Evolutionary conservation across 2,329 filamentous ascomycete species (phyloP).

Genomic region (Fusarium clavum): DNA sequence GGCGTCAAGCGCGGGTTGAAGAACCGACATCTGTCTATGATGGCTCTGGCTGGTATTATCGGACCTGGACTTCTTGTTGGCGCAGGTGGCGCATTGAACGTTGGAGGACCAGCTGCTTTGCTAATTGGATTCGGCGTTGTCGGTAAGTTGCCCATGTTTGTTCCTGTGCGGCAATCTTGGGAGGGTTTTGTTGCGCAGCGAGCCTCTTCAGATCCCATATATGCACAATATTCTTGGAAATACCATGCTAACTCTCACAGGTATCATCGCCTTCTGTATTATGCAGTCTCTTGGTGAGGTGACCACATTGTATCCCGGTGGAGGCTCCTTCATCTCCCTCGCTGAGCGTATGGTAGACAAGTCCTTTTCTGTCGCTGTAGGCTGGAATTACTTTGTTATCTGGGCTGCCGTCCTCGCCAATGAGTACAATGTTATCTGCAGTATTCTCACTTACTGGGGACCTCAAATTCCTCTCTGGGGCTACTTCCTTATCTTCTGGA

Average conservation of each 20-base stretch:
- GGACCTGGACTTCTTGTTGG: slow-evolving; percentile 80
- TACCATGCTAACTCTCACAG: slow-evolving; percentile 43
- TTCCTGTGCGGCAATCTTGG: not conserved
- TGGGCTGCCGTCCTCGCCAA: slow-evolving; percentile 75
- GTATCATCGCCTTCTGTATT: slow-evolving; percentile 72
- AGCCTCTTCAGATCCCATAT: not conserved
- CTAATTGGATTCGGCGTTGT: slow-evolving; percentile 80
- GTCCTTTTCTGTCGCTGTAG: slow-evolving; percentile 74
- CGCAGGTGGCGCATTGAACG: slow-evolving; percentile 74
- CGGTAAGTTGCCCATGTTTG: slow-evolving; percentile 50
- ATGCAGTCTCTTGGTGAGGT: slow-evolving; percentile 82
- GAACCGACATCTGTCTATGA: slow-evolving; percentile 75
- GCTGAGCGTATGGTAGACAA: slow-evolving; percentile 78
- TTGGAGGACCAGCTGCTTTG: slow-evolving; percentile 76
- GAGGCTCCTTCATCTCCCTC: slow-evolving; percentile 77
- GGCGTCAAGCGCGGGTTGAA: slow-evolving; percentile 77
- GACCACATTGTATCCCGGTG: slow-evolving; percentile 77
- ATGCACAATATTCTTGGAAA: not conserved
- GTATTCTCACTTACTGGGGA: slow-evolving; percentile 74
- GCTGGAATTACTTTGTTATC: slow-evolving; percentile 79
- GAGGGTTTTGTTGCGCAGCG: not conserved
- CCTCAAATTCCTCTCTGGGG: slow-evolving; percentile 71
- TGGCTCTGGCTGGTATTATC: slow-evolving; percentile 71
- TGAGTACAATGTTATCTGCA: slow-evolving; percentile 77
- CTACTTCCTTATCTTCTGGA: slow-evolving; percentile 80